phyloP scores from a whole-genome alignment of 2,329 filamentous ascomycete genomes.

The Fusarium nodosum region DNA sequence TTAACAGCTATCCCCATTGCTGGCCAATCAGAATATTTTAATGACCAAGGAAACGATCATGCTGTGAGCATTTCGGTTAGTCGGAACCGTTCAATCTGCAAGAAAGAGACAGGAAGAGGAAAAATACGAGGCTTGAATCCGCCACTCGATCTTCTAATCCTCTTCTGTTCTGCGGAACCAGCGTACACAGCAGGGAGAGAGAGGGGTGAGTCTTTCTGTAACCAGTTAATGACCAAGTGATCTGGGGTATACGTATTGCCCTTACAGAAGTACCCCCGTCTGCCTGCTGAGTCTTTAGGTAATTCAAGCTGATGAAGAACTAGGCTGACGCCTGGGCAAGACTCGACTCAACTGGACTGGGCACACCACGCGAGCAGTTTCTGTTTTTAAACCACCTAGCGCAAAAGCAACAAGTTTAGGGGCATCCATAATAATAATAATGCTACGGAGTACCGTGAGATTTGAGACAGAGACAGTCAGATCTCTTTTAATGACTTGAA shows the following conservation, averaged over 20 bases:
- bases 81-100: slow-evolving; percentile 17
- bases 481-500: slow-evolving; percentile 9
- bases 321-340: background rate
- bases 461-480: slow-evolving; percentile 1
- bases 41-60: slow-evolving; percentile 8
- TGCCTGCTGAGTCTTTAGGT: background rate
- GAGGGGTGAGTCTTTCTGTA: slow-evolving; percentile 15
- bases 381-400: slow-evolving; percentile 38
- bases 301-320: background rate
- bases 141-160: slow-evolving; percentile 29
- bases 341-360: slow-evolving; percentile 2
- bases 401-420: slow-evolving; percentile 15
- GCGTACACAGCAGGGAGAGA: background rate
- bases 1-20: background rate
- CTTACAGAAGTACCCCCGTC: background rate
- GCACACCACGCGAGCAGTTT: slow-evolving; percentile 46
- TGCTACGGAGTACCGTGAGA: slow-evolving; percentile 6
- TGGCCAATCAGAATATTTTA: slow-evolving; percentile 9
- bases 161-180: background rate
- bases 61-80: slow-evolving; percentile 13
- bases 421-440: slow-evolving; percentile 18
- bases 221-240: slow-evolving; percentile 19
- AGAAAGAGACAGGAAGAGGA: background rate
- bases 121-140: slow-evolving; percentile 36
- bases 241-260: background rate